Conservation (phyloP, 2,329 filamentous ascomycete species). For the Stemphylium vesicarium region DNA sequence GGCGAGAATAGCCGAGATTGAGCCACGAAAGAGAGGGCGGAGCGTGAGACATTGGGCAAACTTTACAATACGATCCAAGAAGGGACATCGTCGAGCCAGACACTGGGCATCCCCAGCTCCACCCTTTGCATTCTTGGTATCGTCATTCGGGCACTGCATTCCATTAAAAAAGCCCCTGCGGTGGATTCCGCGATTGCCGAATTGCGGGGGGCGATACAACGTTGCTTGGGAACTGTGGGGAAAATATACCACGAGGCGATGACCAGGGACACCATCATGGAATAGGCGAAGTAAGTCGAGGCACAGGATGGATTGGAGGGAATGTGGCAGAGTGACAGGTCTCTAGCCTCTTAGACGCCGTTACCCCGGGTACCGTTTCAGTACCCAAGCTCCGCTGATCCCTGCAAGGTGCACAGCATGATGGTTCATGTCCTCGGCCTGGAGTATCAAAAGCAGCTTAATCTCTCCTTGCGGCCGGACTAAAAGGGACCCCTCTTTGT, state of each 20-base stretch:
- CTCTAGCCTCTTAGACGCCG: conserved; percentile 27
- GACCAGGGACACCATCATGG: conserved; percentile 15
- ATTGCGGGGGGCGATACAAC: conserved; percentile 37
- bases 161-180: not conserved
- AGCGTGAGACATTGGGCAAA: conserved; percentile 19
- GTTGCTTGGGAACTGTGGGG: conserved; percentile 36
- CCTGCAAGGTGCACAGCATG: conserved; percentile 41
- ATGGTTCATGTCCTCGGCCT: conserved; percentile 43
- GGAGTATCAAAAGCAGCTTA: conserved; percentile 40
- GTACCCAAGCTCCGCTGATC: conserved; percentile 41
- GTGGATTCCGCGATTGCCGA: conserved; percentile 27
- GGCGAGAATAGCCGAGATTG: conserved; percentile 39
- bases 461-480: conserved; percentile 45
- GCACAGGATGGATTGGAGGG: conserved; percentile 31
- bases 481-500: conserved; percentile 43
- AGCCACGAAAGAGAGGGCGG: conserved; percentile 16
- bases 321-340: conserved; percentile 27
- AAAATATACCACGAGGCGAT: conserved; percentile 24
- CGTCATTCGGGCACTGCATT: conserved; percentile 1
- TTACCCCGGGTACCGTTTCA: conserved; percentile 33
- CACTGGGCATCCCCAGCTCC: conserved; percentile 17
- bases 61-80: conserved; percentile 17
- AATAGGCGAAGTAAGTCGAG: conserved; percentile 12
- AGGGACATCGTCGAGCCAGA: conserved; percentile 13
- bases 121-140: conserved; percentile 2